These are phyloP conservation scores for Azolla pinnata DNA, from an alignment of 75 land plant species.

Conservation along the genomic window DNA sequence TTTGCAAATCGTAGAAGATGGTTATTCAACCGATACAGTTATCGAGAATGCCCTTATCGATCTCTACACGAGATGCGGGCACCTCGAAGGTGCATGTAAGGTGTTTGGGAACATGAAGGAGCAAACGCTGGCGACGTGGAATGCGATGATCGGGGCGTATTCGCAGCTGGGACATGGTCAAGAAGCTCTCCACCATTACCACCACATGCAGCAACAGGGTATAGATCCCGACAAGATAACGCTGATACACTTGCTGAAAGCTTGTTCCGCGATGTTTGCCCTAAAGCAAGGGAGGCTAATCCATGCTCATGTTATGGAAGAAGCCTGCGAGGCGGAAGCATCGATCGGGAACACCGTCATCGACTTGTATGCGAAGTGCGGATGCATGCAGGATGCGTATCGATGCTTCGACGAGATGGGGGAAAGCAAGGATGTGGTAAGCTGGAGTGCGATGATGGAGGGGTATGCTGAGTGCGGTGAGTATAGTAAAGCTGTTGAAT, in stretches of 20 bases:
- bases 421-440: slow-evolving; percentile 5
- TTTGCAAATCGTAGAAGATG: neutral
- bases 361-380: slow-evolving; percentile 20
- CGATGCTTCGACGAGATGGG: slow-evolving; percentile 17
- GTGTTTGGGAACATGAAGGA: slow-evolving; percentile 18
- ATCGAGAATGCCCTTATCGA: slow-evolving; percentile 20
- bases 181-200: slow-evolving; percentile 14
- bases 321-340: neutral
- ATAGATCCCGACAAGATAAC: slow-evolving; percentile 18
- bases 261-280: slow-evolving; percentile 5
- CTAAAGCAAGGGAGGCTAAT: neutral
- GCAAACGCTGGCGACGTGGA: slow-evolving; percentile 30
- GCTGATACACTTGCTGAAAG: slow-evolving; percentile 10
- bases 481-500: slow-evolving; percentile 17
- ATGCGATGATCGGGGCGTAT: slow-evolving; percentile 20
- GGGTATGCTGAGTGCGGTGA: slow-evolving; percentile 31
- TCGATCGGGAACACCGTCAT: slow-evolving; percentile 14
- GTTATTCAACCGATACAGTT: slow-evolving; percentile 12
- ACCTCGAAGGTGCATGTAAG: slow-evolving; percentile 5
- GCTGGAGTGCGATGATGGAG: slow-evolving; percentile 35
- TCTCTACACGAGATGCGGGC: slow-evolving; percentile 27
- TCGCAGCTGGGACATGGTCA: slow-evolving; percentile 14
- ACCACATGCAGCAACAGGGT: slow-evolving; percentile 19
- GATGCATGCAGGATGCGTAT: slow-evolving; percentile 16
- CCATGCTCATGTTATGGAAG: neutral